Evolutionary conservation across 2,329 filamentous ascomycete species (phyloP).

Genomic region (Aspergillus sp.): DNA sequence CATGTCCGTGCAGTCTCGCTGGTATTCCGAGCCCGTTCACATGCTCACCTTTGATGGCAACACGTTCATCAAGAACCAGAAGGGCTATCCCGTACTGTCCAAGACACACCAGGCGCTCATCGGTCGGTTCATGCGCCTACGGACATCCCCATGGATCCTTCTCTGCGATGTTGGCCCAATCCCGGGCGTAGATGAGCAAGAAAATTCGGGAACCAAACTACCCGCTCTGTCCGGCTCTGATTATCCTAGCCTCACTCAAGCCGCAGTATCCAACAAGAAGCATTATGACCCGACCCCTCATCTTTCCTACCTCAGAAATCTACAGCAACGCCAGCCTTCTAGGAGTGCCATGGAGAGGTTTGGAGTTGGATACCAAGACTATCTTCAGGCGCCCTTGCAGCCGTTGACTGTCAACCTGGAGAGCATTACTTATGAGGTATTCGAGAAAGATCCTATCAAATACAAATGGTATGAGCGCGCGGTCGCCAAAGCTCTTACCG

Average conservation of each 20-base stretch:
- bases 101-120: conserved; percentile 61
- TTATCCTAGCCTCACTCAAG: conserved; percentile 72
- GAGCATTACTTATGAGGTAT: conserved; percentile 96
- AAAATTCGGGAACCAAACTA: conserved; percentile 21
- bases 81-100: conserved; percentile 60
- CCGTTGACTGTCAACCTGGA: conserved; percentile 95
- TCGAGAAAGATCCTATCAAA: conserved; percentile 97
- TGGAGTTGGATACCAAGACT: conserved; percentile 80
- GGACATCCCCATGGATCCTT: conserved; percentile 61
- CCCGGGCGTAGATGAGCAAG: conserved; percentile 45
- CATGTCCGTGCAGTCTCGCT: conserved; percentile 57
- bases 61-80: conserved; percentile 59
- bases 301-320: conserved; percentile 77
- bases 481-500: conserved; percentile 74
- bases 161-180: conserved; percentile 60
- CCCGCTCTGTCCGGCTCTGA: conserved; percentile 34
- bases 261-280: conserved; percentile 54
- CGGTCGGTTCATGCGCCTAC: conserved; percentile 58
- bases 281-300: conserved; percentile 63
- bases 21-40: conserved; percentile 65
- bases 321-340: conserved; percentile 78
- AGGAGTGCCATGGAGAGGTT: conserved; percentile 65
- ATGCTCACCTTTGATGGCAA: conserved; percentile 55
- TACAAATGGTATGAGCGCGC: conserved; percentile 94
- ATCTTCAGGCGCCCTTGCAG: conserved; percentile 90